These are phyloP conservation scores for Oryza rufipogon DNA, from an alignment of 176 grass and related monocot species.

Conservation along the genomic window DNA sequence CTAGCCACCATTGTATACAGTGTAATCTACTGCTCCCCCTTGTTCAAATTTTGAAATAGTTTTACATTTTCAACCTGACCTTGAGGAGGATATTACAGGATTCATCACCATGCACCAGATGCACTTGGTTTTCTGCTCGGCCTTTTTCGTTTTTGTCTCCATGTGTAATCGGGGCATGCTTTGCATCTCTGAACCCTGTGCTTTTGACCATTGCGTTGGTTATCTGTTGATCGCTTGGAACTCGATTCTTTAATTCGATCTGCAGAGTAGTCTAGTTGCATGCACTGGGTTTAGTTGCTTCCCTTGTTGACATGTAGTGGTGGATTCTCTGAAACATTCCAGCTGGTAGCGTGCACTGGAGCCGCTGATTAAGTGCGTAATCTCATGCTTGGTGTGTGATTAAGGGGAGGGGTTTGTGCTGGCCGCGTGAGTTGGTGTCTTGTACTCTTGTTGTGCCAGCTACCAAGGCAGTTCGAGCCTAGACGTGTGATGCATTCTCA, in stretches of 20 bases:
- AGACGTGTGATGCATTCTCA: slow-evolving; percentile 31
- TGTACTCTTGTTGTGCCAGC: slow-evolving; percentile 49
- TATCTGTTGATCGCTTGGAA: background rate
- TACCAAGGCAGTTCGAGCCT: slow-evolving; percentile 34
- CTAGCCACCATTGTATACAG: slow-evolving; percentile 38
- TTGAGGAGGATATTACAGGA: slow-evolving; percentile 1
- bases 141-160: background rate
- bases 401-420: slow-evolving; percentile 46
- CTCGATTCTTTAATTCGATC: background rate
- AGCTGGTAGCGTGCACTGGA: slow-evolving; percentile 28
- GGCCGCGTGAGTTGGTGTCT: slow-evolving; percentile 56
- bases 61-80: background rate
- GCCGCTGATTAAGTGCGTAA: slow-evolving; percentile 48
- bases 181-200: slow-evolving; percentile 15
- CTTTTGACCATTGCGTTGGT: slow-evolving; percentile 6
- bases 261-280: background rate
- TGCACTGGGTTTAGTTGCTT: background rate
- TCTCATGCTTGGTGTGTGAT: slow-evolving; percentile 56
- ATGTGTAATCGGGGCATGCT: background rate
- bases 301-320: background rate
- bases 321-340: slow-evolving; percentile 2
- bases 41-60: slow-evolving; percentile 43
- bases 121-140: slow-evolving; percentile 16
- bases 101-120: slow-evolving; percentile 11
- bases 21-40: slow-evolving; percentile 29